Evolutionary conservation across 331 rosid species (phyloP), one percentile per base, ranked within the genome.

Genomic region (Arachis monticola): DNA sequence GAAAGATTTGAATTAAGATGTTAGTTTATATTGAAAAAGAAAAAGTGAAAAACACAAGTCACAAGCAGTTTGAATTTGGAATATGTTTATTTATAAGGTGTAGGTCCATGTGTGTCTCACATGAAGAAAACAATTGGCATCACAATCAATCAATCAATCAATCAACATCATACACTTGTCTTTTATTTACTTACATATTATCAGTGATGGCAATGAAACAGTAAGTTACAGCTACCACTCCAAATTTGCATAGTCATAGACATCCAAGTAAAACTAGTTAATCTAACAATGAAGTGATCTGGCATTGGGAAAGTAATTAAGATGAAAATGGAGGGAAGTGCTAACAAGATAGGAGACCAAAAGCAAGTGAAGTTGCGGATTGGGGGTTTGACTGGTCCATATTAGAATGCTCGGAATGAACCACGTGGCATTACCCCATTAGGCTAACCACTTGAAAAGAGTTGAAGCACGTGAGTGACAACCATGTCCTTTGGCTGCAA

Each of bases 391-490:
- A 83, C 85, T 67, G 77, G 83, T 83, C 69, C 83, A 69, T 70
- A 46, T 80, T 81, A 31, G 42, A 64, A 52, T 69, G 48, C 61
- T 61, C 35, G 79, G 64, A 38, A 68, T 68, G 50, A 42, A 12
- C 75, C 83, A 85, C 85, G 81, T 77, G 91, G 57, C 72, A 53
- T 61, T 42, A 52, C 89, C 83, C 93, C 77, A 77, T 77, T 88
- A 69, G 82, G 14, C 44, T 51, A 71, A 61, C 73, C 79, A 50
- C 69, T 76, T 80, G n/a, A 22, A 22, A 22, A 22, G 27, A 22
- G 27, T 22, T 22, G 27, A 45, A 73, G 66, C 89, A 86, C 82
- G 91, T 77, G 93, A 86, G 76, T 79, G 88, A 81, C 91, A 85
- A 69, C 87, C 61, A 52, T 76, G 83, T 79, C 85, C 70, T 77